Evolutionary conservation across 1,284 basidiomycete species (phyloP).

Genomic region (Ustilago sp.): DNA sequence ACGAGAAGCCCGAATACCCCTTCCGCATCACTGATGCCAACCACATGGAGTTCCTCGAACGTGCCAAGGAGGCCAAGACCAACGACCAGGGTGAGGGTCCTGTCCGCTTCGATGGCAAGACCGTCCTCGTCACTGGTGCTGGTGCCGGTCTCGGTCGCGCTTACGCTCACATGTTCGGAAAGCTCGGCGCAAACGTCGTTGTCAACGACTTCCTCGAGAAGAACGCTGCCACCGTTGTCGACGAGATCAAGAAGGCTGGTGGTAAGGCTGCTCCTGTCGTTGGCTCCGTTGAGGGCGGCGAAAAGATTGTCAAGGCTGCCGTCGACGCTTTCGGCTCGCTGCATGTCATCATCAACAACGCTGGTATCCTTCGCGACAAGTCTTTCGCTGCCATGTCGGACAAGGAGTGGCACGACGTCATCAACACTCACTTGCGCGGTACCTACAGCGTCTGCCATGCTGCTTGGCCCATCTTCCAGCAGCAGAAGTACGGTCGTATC

Average conservation of each 20-base stretch:
- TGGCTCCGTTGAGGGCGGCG: conserved; percentile 87
- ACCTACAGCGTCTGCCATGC: conserved; percentile 81
- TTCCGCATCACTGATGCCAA: conserved; percentile 76
- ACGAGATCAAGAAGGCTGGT: conserved; percentile 86
- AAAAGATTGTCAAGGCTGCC: conserved; percentile 87
- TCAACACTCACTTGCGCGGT: conserved; percentile 83
- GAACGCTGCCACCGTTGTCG: conserved; percentile 83
- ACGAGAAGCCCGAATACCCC: conserved; percentile 79
- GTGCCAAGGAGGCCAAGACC: conserved; percentile 76
- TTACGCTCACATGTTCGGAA: conserved; percentile 90
- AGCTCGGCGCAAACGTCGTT: conserved; percentile 93
- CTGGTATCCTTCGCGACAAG: conserved; percentile 88
- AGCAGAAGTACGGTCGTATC: conserved; percentile 97
- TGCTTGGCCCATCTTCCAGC: conserved; percentile 95
- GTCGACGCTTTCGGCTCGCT: conserved; percentile 88
- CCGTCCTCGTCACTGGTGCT: conserved; percentile 88
- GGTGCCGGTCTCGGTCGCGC: conserved; percentile 79
- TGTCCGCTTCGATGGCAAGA: conserved; percentile 88
- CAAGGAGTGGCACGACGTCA: conserved; percentile 92
- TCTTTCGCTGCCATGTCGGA: conserved; percentile 90
- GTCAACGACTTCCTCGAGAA: conserved; percentile 94
- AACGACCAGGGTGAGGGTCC: conserved; percentile 79
- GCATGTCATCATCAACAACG: conserved; percentile 91
- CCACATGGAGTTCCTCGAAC: conserved; percentile 76
- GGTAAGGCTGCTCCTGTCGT: conserved; percentile 87